Evolutionary conservation across 805 yeast genomes (phyloP).

Genomic region (Lipomyces orientalis): DNA sequence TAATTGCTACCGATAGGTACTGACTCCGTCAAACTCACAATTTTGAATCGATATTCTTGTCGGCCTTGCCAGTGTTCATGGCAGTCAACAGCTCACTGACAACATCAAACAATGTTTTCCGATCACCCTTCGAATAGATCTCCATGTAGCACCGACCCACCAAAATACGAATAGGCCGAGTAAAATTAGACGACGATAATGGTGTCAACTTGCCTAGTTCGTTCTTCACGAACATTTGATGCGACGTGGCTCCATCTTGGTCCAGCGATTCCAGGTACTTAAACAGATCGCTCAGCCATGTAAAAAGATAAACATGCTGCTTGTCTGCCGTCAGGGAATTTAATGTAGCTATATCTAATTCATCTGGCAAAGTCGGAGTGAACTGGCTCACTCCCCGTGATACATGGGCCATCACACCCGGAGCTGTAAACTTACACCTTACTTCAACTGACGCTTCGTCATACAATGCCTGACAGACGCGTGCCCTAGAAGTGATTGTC

Average conservation of each 20-base stretch:
- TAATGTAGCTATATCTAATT: slow-evolving; percentile 23
- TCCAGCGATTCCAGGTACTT: slow-evolving; percentile 25
- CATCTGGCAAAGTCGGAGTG: slow-evolving; percentile 22
- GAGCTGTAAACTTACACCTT: not conserved
- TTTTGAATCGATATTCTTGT: slow-evolving; percentile 42
- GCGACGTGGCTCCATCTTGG: slow-evolving; percentile 34
- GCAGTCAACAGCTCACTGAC: slow-evolving; percentile 38
- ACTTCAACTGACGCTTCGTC: not conserved
- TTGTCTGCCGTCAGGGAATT: slow-evolving; percentile 26
- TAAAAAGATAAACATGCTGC: slow-evolving; percentile 31
- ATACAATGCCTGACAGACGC: not conserved
- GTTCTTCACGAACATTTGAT: slow-evolving; percentile 36
- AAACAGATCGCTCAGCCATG: slow-evolving; percentile 34
- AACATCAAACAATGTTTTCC: slow-evolving; percentile 41
- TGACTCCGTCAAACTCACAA: slow-evolving; percentile 37
- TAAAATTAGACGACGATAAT: slow-evolving; percentile 21
- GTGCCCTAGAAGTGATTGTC: not conserved
- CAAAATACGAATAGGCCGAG: slow-evolving; percentile 28
- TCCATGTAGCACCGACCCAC: slow-evolving; percentile 34
- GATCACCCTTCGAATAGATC: slow-evolving; percentile 31
- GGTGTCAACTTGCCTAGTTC: slow-evolving; percentile 29
- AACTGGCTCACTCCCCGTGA: not conserved
- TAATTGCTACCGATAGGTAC: not conserved
- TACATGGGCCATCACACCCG: slow-evolving; percentile 10
- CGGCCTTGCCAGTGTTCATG: slow-evolving; percentile 40